phyloP scores from a whole-genome alignment of 306 rosid species.

The Elaeagnus macrophylla region DNA sequence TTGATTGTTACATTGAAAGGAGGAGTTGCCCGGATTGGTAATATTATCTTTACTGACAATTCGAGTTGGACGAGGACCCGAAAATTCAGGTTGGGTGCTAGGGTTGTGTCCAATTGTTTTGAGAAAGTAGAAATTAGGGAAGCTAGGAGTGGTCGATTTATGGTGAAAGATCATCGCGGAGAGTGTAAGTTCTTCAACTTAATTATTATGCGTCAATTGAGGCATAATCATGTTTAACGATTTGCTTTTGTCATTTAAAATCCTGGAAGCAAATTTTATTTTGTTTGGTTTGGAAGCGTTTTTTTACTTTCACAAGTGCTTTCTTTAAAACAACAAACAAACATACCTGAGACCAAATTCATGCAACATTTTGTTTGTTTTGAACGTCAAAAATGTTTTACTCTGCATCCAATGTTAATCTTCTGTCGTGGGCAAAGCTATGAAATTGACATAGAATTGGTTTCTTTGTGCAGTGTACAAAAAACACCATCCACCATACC shows the following conservation, averaged over 20 bases:
- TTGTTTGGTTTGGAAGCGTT: no score
- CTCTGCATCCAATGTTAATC: not conserved
- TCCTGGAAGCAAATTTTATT: no score
- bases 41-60: conserved; percentile 40
- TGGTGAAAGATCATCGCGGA: conserved; percentile 58
- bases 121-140: conserved; percentile 33
- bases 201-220: not conserved
- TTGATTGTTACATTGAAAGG: conserved; percentile 20
- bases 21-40: conserved; percentile 30
- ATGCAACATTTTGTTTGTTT: no score
- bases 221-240: not conserved
- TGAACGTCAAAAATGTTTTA: not conserved
- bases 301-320: no score
- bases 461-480: conserved; percentile 34
- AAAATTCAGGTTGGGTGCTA: conserved; percentile 53
- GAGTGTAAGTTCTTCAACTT: conserved; percentile 34
- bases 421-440: not conserved
- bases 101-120: conserved; percentile 9
- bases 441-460: conserved; percentile 10
- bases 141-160: conserved; percentile 44
- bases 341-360: no score
- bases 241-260: not conserved
- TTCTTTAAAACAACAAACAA: no score
- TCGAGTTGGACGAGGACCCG: conserved; percentile 53
- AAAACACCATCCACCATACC: conserved; percentile 51